Evolutionary conservation across 2,329 filamentous ascomycete species (phyloP).

Genomic region (Paracoccidioides brasiliensis): DNA sequence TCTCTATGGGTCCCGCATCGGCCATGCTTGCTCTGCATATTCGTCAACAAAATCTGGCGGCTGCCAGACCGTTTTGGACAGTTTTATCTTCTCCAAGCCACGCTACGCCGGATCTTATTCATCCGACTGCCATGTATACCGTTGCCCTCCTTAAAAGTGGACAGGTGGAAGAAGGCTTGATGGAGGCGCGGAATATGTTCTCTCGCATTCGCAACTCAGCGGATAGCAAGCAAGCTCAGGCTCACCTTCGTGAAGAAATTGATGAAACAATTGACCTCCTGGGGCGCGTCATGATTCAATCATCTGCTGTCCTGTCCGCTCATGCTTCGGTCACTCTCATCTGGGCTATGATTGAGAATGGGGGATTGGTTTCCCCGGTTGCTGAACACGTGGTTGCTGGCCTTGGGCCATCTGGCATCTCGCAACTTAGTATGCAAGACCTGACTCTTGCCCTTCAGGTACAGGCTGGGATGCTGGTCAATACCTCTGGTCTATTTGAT

Average conservation of each 20-base stretch:
- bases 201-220: conserved; percentile 58
- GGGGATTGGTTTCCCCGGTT: conserved; percentile 46
- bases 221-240: conserved; percentile 32
- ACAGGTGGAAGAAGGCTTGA: conserved; percentile 66
- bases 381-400: conserved; percentile 48
- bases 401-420: conserved; percentile 46
- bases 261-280: conserved; percentile 72
- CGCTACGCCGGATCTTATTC: conserved; percentile 56
- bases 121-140: conserved; percentile 81
- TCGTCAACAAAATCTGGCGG: conserved; percentile 63
- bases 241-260: conserved; percentile 60
- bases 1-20: conserved; percentile 49
- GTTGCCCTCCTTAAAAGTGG: conserved; percentile 78
- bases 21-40: conserved; percentile 79
- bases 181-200: conserved; percentile 76
- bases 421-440: conserved; percentile 38
- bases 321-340: conserved; percentile 46
- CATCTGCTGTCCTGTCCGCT: conserved; percentile 38
- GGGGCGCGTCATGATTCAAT: conserved; percentile 43
- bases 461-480: conserved; percentile 38
- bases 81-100: conserved; percentile 49
- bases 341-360: conserved; percentile 54
- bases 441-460: conserved; percentile 49
- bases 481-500: conserved; percentile 34
- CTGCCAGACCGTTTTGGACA: conserved; percentile 69